Evolutionary conservation across 495 filamentous ascomycete genomes (phyloP).

Genomic region (Neurospora discreta): DNA sequence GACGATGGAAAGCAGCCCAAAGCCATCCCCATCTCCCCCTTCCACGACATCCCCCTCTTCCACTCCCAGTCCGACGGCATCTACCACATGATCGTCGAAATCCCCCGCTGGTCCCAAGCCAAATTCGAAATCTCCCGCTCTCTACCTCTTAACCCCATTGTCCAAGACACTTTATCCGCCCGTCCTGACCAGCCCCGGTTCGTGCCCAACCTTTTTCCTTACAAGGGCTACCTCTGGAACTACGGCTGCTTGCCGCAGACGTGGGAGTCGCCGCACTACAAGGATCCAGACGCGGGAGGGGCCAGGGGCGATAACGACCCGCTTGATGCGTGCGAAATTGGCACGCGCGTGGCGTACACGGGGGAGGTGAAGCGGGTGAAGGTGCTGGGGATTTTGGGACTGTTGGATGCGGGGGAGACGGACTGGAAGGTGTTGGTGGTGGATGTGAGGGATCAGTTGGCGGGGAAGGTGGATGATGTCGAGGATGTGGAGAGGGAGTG

Average conservation of each 20-base stretch:
- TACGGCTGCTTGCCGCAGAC: slow-evolving; percentile 18
- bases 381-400: slow-evolving; percentile 18
- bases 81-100: slow-evolving; percentile 21
- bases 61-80: not conserved
- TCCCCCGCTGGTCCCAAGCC: slow-evolving; percentile 19
- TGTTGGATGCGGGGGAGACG: slow-evolving; percentile 24
- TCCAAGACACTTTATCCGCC: slow-evolving; percentile 8
- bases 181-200: slow-evolving; percentile 2
- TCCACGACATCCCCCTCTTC: slow-evolving; percentile 1
- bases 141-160: slow-evolving; percentile 14
- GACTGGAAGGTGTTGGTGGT: slow-evolving; percentile 27
- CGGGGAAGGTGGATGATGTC: slow-evolving; percentile 13
- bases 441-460: slow-evolving; percentile 16
- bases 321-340: slow-evolving; percentile 15
- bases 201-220: slow-evolving; percentile 10
- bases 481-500: slow-evolving; percentile 14
- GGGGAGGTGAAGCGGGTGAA: slow-evolving; percentile 17
- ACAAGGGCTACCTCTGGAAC: slow-evolving; percentile 20
- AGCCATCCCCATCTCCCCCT: not conserved
- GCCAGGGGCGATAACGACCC: slow-evolving; percentile 16
- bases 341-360: not conserved
- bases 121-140: slow-evolving; percentile 15
- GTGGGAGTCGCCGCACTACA: slow-evolving; percentile 13
- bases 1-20: too few relatives aligned
- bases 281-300: not conserved